Evolutionary conservation across 2,329 filamentous ascomycete genomes (phyloP), one percentile per base, ranked within the genome.

Genomic region (Fusarium albidum): DNA sequence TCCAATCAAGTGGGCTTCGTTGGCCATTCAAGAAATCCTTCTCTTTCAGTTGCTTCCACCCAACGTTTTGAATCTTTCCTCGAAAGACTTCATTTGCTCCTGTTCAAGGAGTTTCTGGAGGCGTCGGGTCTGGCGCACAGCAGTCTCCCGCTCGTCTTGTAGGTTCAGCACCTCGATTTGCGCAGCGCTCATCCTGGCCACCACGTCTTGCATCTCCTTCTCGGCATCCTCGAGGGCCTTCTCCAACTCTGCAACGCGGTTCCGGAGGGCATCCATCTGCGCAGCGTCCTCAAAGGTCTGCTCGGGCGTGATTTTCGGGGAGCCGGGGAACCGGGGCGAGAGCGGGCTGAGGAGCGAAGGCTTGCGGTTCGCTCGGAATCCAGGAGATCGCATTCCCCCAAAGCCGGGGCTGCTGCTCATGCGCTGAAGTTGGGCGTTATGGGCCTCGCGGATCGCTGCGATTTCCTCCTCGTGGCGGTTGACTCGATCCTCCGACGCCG

Each of bases 401-500:
- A 71, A 17, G 51, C 70, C 59, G 35, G 57, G 52, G 41, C 66
- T 68, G 70, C 82, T 76, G 71, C 87, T 87, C 67, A 92, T 83
- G 12, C 94, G 89, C 61, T 87, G 86, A 27, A 98, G 83, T 67
- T 95, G 90, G 14, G 81, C 79, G 68, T 84, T 91, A 68, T 95
- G 87, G 53, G 85, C 89, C 49, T 96, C 91, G 62, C 89, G 88
- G 48, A 98, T 77, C 17, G 82, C 79, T 14, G 84, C 78, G 31
- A 96, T 83, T 73, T 97, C 92, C 31, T 95, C 91, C 71, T 98
- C 95, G 68, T 97, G 92, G 41, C 86, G 87, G 35, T 84, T 78
- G 51, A 98, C 85, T 32, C 88, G 87, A 41, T 94, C 92, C 71
- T 99, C 95, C 1, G 92, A 94, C 15, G 89, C 84, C 50, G 91